Conservation (phyloP, 805 yeast genomes). For the Lachancea sp. region DNA sequence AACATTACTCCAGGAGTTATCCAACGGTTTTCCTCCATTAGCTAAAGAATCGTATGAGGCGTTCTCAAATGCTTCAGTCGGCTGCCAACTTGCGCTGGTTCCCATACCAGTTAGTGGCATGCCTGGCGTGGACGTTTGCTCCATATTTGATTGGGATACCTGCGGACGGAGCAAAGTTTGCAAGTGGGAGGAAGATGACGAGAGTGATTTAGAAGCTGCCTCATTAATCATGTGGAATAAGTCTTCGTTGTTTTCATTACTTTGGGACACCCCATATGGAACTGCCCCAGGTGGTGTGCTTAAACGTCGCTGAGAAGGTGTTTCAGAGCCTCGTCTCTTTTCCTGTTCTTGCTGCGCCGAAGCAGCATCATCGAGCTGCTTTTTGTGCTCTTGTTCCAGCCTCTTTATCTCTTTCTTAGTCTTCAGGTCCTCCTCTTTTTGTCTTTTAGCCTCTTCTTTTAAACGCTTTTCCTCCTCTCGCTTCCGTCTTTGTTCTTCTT, state of each 20-base stretch:
- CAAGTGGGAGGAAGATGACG: constrained; percentile 20
- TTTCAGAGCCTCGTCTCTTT: constrained; percentile 28
- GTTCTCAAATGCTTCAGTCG: not conserved
- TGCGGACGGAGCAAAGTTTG: constrained; percentile 14
- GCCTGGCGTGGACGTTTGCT: not conserved
- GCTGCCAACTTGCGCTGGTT: constrained; percentile 2
- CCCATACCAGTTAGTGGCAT: constrained; percentile 1
- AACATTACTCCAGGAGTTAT: constrained; percentile 3
- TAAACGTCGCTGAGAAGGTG: constrained; percentile 8
- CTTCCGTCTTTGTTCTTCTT: constrained; percentile 37
- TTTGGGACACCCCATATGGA: constrained; percentile 12
- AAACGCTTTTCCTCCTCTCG: constrained; percentile 35
- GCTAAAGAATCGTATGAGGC: constrained; percentile 4
- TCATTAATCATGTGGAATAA: constrained; percentile 26
- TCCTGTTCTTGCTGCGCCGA: constrained; percentile 20
- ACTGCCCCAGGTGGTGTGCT: constrained; percentile 14
- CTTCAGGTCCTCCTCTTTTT: constrained; percentile 26
- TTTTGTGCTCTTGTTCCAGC: constrained; percentile 27
- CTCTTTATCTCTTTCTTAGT: constrained; percentile 29
- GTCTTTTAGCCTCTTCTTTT: constrained; percentile 28
- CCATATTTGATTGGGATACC: not conserved
- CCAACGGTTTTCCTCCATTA: not conserved
- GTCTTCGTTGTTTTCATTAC: constrained; percentile 20
- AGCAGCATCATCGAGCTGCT: constrained; percentile 8
- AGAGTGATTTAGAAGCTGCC: constrained; percentile 21